These are phyloP conservation scores for Acanthamoeba triangularis DNA, from an alignment of 208 protist species.

Conservation along the genomic window DNA sequence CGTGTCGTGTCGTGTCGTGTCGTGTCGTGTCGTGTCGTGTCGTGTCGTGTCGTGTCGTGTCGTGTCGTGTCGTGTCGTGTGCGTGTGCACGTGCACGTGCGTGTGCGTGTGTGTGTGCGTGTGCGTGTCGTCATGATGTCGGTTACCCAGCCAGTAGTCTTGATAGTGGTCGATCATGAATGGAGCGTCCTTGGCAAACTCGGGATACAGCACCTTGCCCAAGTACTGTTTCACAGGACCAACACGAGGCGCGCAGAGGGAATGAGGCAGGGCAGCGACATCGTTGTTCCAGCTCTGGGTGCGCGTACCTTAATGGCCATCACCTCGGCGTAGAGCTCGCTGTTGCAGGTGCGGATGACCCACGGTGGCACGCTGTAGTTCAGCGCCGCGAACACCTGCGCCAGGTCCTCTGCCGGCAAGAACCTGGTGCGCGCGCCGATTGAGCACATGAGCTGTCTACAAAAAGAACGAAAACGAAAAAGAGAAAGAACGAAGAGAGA, in stretches of 20 bases:
- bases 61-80: too few species aligned
- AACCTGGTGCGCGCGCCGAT: background rate
- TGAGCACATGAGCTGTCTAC: background rate
- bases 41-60: too few species aligned
- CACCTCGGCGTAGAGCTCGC: slow-evolving; percentile 68
- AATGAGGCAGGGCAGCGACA: background rate
- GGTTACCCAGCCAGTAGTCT: slow-evolving; percentile 53
- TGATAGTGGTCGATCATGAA: slow-evolving; percentile 64
- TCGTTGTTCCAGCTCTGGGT: background rate
- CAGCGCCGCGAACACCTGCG: background rate
- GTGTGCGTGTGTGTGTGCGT: too few species aligned
- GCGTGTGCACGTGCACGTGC: too few species aligned
- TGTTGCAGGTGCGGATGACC: background rate
- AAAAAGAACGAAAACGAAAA: too few species aligned
- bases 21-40: too few species aligned
- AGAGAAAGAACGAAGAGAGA: background rate
- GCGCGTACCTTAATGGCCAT: slow-evolving; percentile 71
- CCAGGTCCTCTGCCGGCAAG: slow-evolving; percentile 3
- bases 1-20: too few species aligned
- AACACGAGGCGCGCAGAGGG: background rate
- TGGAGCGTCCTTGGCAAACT: background rate
- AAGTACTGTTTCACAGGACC: background rate
- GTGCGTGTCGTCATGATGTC: too few species aligned
- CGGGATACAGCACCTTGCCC: slow-evolving; percentile 24
- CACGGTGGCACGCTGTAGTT: slow-evolving; percentile 15